Conservation (phyloP, 805 yeast species). For the Starmera dryadoides region DNA sequence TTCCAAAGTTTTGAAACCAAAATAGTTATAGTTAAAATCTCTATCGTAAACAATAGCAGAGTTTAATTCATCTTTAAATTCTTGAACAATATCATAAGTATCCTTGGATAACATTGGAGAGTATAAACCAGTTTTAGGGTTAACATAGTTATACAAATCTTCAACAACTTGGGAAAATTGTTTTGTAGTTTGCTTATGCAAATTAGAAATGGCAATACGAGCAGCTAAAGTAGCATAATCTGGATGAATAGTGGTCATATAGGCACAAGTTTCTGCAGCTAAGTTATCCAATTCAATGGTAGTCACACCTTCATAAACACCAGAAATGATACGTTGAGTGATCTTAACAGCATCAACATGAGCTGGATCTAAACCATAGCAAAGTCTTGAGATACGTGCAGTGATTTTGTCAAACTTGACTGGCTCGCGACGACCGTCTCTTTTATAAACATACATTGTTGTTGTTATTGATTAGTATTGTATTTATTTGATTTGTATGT, state of each 20-base stretch:
- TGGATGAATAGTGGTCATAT: conserved; percentile 97
- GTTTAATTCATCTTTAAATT: conserved; percentile 61
- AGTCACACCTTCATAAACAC: conserved; percentile 96
- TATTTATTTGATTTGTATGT: not conserved
- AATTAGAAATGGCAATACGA: conserved; percentile 87
- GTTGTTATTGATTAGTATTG: not conserved
- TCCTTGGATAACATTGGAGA: conserved; percentile 57
- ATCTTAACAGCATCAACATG: conserved; percentile 95
- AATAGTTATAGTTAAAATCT: conserved; percentile 73
- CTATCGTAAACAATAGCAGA: conserved; percentile 69
- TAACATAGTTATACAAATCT: conserved; percentile 68
- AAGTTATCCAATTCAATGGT: conserved; percentile 78
- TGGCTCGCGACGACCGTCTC: conserved; percentile 93
- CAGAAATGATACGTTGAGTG: conserved; percentile 91
- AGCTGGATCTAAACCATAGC: conserved; percentile 86
- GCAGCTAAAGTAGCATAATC: conserved; percentile 95
- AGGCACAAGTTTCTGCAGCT: conserved; percentile 96
- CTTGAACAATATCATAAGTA: conserved; percentile 54
- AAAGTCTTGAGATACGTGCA: conserved; percentile 86
- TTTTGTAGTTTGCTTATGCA: conserved; percentile 91
- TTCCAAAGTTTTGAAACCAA: conserved; percentile 89
- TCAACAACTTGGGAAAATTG: conserved; percentile 72
- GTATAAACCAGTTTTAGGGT: conserved; percentile 68
- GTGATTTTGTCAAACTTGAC: conserved; percentile 96
- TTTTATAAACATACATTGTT: conserved; percentile 73